Conservation (phyloP, 495 filamentous ascomycete species). For the Penicillium pancosmium region DNA sequence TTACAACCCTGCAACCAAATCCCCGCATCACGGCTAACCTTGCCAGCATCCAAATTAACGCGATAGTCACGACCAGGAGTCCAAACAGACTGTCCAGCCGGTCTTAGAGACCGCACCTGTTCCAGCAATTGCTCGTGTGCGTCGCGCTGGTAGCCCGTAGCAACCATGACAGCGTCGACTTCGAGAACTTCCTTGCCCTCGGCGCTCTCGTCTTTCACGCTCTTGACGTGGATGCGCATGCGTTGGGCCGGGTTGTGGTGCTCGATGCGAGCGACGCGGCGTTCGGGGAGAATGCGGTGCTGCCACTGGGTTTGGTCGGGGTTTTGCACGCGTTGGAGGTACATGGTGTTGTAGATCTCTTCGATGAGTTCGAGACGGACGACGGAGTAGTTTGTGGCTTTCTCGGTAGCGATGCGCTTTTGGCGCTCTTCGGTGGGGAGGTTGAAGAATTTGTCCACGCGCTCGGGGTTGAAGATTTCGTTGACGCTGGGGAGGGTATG, state of each 20-base stretch:
- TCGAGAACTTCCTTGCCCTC: slow-evolving; percentile 62
- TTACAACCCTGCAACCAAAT: slow-evolving; percentile 96
- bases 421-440: slow-evolving; percentile 63
- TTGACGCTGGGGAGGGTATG: slow-evolving; percentile 69
- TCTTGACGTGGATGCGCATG: slow-evolving; percentile 41
- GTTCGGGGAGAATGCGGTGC: slow-evolving; percentile 72
- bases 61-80: slow-evolving; percentile 67
- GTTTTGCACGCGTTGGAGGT: slow-evolving; percentile 76
- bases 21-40: slow-evolving; percentile 65
- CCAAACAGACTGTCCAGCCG: slow-evolving; percentile 47
- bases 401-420: slow-evolving; percentile 63
- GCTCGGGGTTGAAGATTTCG: slow-evolving; percentile 89
- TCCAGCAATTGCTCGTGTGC: slow-evolving; percentile 78
- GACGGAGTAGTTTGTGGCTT: slow-evolving; percentile 90
- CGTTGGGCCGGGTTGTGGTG: slow-evolving; percentile 47
- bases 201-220: slow-evolving; percentile 27
- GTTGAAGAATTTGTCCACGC: slow-evolving; percentile 72
- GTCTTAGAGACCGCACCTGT: slow-evolving; percentile 63
- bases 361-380: slow-evolving; percentile 87
- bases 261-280: slow-evolving; percentile 62
- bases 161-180: slow-evolving; percentile 79
- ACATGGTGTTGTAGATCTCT: slow-evolving; percentile 80
- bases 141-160: slow-evolving; percentile 82
- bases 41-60: slow-evolving; percentile 64
- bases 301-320: slow-evolving; percentile 74